Evolutionary conservation across 2,329 filamentous ascomycete genomes (phyloP).

Genomic region (Beauveria sp.): DNA sequence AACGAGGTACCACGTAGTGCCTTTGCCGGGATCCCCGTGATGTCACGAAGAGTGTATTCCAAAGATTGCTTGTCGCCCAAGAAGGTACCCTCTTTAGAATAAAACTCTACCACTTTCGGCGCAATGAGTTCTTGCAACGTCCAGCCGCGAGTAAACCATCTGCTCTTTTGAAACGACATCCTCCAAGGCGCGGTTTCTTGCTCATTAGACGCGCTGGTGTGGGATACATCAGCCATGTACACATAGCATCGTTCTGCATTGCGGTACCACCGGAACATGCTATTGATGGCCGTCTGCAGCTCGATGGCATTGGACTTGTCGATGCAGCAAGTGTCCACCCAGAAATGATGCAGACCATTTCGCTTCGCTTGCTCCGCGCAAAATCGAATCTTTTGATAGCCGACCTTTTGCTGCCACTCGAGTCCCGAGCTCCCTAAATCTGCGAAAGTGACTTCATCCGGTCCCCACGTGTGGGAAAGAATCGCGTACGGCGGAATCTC

Average conservation of each 20-base stretch:
- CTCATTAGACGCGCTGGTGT: background rate
- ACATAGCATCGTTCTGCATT: slow-evolving; percentile 19
- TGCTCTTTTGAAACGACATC: slow-evolving; percentile 5
- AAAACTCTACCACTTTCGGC: slow-evolving; percentile 13
- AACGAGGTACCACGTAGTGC: slow-evolving; percentile 4
- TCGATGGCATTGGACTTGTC: slow-evolving; percentile 3
- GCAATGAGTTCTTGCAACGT: slow-evolving; percentile 62
- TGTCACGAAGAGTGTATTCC: background rate
- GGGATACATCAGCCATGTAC: slow-evolving; percentile 17
- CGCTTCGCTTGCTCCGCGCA: slow-evolving; percentile 14
- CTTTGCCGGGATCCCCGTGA: background rate
- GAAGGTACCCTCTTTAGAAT: background rate
- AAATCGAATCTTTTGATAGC: slow-evolving; percentile 19
- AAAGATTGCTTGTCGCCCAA: background rate
- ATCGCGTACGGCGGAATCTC: slow-evolving; percentile 23
- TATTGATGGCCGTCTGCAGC: slow-evolving; percentile 1
- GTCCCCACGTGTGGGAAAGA: slow-evolving; percentile 28
- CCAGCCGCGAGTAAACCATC: slow-evolving; percentile 38
- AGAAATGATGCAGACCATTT: slow-evolving; percentile 16
- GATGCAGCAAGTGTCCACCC: slow-evolving; percentile 24
- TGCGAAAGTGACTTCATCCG: slow-evolving; percentile 22
- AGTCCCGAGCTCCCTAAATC: slow-evolving; percentile 12
- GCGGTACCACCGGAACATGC: slow-evolving; percentile 20
- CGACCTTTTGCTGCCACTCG: slow-evolving; percentile 7
- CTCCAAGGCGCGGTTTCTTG: background rate